phyloP scores from a whole-genome alignment of 2,329 filamentous ascomycete species.

The Phoma sp. region DNA sequence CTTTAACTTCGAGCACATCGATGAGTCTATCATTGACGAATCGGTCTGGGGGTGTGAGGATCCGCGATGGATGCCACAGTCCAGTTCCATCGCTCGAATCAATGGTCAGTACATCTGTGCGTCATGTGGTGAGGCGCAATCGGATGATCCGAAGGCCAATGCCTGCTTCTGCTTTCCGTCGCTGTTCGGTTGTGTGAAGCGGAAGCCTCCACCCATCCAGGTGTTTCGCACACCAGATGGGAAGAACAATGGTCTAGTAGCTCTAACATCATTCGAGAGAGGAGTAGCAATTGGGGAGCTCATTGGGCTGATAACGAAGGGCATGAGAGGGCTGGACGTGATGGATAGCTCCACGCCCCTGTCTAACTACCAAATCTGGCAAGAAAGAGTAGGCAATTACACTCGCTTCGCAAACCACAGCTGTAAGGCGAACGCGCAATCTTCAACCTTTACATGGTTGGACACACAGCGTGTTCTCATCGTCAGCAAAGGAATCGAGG shows the following conservation, averaged over 20 bases:
- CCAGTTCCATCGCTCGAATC: slow-evolving; percentile 33
- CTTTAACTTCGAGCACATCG: slow-evolving; percentile 59
- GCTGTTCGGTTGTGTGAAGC: slow-evolving; percentile 57
- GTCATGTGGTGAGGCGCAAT: slow-evolving; percentile 58
- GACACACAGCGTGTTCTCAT: slow-evolving; percentile 63
- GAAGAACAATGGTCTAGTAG: slow-evolving; percentile 62
- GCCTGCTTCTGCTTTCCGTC: slow-evolving; percentile 62
- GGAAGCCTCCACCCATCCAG: slow-evolving; percentile 57
- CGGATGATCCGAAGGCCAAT: slow-evolving; percentile 59
- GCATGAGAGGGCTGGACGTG: slow-evolving; percentile 61
- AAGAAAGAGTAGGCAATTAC: slow-evolving; percentile 64
- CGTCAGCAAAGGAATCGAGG: slow-evolving; percentile 62
- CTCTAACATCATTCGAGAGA: slow-evolving; percentile 57
- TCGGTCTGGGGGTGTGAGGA: slow-evolving; percentile 59
- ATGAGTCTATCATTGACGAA: slow-evolving; percentile 59
- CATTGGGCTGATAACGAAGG: slow-evolving; percentile 62
- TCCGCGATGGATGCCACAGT: slow-evolving; percentile 53
- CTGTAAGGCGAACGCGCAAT: slow-evolving; percentile 65
- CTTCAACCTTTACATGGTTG: slow-evolving; percentile 64
- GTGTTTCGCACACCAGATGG: slow-evolving; percentile 61
- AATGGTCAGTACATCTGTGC: slow-evolving; percentile 52
- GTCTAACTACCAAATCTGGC: slow-evolving; percentile 65
- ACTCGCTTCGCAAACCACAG: slow-evolving; percentile 67
- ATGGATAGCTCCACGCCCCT: slow-evolving; percentile 62
- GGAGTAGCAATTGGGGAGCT: slow-evolving; percentile 64